A percentile compares a stretch with the other conserved stretches of the same genome.
Conservation (phyloP, 345 rosid species). For the Anastatica hierochuntica region DNA sequence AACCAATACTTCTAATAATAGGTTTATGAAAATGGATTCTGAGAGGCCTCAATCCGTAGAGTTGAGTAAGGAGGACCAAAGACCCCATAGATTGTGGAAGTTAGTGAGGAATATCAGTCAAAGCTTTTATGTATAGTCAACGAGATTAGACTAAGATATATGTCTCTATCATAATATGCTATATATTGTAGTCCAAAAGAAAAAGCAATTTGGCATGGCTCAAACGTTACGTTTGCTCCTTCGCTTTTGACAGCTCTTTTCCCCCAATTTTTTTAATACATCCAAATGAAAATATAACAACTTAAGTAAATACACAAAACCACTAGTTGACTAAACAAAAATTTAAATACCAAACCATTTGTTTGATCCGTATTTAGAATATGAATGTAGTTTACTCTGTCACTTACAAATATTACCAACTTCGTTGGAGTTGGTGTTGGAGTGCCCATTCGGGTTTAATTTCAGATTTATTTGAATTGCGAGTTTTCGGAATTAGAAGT, state of each 20-base stretch:
- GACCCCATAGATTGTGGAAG: constrained; percentile 9
- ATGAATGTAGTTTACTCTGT: no score
- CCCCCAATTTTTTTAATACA: neutral
- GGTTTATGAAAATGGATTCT: constrained; percentile 10
- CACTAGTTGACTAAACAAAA: constrained; percentile 21
- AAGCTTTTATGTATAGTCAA: constrained; percentile 17
- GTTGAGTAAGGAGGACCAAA: constrained; percentile 2
- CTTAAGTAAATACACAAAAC: constrained; percentile 18
- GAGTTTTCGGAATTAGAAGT: no score
- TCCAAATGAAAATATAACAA: constrained; percentile 1
- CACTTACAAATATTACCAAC: no score
- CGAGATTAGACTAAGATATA: constrained; percentile 5
- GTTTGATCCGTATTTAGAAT: no score
- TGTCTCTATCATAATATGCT: constrained; percentile 12
- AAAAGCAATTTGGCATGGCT: constrained; percentile 34
- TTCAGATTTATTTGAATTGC: no score
- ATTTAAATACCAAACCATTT: constrained; percentile 4
- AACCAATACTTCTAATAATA: no score
- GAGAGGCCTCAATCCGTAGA: constrained; percentile 14
- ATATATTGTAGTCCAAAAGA: neutral
- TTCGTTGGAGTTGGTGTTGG: no score
- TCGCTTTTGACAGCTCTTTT: constrained; percentile 51
- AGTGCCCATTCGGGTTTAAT: no score
- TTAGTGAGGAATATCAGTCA: constrained; percentile 17
- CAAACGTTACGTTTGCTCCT: constrained; percentile 29